Base-by-base conservation (phyloP, 192 early-diverging fungal genomes). In the Podila epicladia region DNA sequence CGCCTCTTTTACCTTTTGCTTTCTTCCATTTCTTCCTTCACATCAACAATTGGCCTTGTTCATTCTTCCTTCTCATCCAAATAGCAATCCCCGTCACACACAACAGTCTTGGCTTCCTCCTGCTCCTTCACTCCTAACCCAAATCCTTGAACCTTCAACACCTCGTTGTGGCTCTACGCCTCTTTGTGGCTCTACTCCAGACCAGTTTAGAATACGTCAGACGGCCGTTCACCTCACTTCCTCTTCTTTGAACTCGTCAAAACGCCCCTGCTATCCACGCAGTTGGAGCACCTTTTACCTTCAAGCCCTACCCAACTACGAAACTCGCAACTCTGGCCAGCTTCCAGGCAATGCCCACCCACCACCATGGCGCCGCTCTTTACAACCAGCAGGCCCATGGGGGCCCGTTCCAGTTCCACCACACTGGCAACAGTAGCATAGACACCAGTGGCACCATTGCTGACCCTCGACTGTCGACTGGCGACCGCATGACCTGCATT, bases 401-500 rank as follows among this genome's bases (percentile, higher is more conserved):
- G 53, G 53, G 53, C n/a, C 53, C 53, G 26, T 55, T 55, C 9
- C 53, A 55, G 24, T 26, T 26, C 19, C 0, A 55, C 8, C 20
- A 26, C 53, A 19, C 53, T 24, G 53, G 53, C 8, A 9, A 55
- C n/a, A 55, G 24, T 4, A 55, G 53, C 53, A 55, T 55, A 9
- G 53, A 55, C 22, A 55, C 53, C 53, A 55, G 53, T 55, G 53
- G 53, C 8, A 55, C 65, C 11, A 62, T 69, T 5, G 31, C 71
- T 37, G 55, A 68, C 20, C 77, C 77, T 38, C 77, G 77, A 69
- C 62, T 71, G 0, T 73, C 77, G n/a, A 49, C 63, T 24, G 77
- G 77, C 55, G 77, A 80, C 22, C 77, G 71, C 60, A 80, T 80
- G 77, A 73, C 77, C 37, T 80, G 77, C 45, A 80, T 80, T 55